phyloP scores from a whole-genome alignment of 352 stramenopile species.

The Peronosclerospora sorghi region DNA sequence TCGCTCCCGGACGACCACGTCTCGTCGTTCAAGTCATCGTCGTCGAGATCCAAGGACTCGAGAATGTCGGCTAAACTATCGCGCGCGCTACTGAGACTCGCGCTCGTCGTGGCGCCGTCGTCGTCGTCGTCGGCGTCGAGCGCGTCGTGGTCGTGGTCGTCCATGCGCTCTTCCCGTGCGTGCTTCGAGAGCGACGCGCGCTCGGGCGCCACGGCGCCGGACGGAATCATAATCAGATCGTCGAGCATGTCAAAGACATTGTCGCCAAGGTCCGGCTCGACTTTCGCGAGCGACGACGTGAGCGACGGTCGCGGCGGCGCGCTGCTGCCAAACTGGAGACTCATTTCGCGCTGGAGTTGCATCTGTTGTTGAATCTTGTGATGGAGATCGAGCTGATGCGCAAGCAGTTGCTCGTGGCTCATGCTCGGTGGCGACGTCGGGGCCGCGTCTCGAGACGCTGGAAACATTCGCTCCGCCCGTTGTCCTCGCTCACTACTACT shows the following conservation, averaged over 20 bases:
- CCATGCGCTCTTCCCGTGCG: conserved; percentile 26
- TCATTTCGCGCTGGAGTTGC: conserved; percentile 82
- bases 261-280: conserved; percentile 72
- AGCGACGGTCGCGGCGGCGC: conserved; percentile 39
- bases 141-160: conserved; percentile 12
- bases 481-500: too few relatives aligned
- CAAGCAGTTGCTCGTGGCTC: conserved; percentile 69
- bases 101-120: background rate
- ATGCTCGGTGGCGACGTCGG: conserved; percentile 26
- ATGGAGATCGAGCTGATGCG: conserved; percentile 73
- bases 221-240: conserved; percentile 78
- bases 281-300: conserved; percentile 48
- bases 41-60: conserved; percentile 78
- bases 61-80: conserved; percentile 77
- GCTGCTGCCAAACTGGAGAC: conserved; percentile 50
- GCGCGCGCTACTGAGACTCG: conserved; percentile 25
- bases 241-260: conserved; percentile 85
- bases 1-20: conserved; percentile 24
- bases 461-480: too few relatives aligned
- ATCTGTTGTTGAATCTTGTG: conserved; percentile 82
- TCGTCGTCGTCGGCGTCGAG: background rate
- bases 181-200: conserved; percentile 56
- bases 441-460: background rate
- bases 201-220: conserved; percentile 34
- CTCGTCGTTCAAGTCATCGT: conserved; percentile 55